Conservation (phyloP, 1,284 basidiomycete genomes). For the Filobasidium uniguttulatum region DNA sequence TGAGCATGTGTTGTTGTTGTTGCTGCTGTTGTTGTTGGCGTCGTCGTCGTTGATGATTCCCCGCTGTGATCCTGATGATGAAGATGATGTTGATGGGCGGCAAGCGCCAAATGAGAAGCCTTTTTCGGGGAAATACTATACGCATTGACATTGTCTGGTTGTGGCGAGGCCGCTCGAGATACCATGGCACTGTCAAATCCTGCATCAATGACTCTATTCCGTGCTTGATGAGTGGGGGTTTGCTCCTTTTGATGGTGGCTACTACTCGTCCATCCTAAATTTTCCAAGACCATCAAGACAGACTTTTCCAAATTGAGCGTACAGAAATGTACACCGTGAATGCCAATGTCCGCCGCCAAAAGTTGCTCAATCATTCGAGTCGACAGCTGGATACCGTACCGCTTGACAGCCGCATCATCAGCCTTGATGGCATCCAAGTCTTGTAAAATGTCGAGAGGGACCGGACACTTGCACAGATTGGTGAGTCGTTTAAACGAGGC, state of each 20-base stretch:
- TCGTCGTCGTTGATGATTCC: background rate
- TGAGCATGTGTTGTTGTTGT: background rate
- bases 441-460: slow-evolving; percentile 56
- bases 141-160: slow-evolving; percentile 4
- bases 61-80: background rate
- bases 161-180: slow-evolving; percentile 3
- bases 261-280: slow-evolving; percentile 48
- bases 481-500: slow-evolving; percentile 81
- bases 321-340: slow-evolving; percentile 84
- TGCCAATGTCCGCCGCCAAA: slow-evolving; percentile 41
- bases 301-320: slow-evolving; percentile 97
- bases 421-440: slow-evolving; percentile 66
- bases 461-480: slow-evolving; percentile 69
- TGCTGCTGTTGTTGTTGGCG: background rate
- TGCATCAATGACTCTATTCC: slow-evolving; percentile 7
- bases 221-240: background rate
- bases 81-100: slow-evolving; percentile 8
- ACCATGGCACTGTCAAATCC: slow-evolving; percentile 15
- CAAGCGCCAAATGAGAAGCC: slow-evolving; percentile 8
- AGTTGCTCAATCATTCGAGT: slow-evolving; percentile 54
- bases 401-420: slow-evolving; percentile 81
- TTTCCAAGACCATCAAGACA: slow-evolving; percentile 72
- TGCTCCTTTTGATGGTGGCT: background rate
- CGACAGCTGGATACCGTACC: slow-evolving; percentile 68
- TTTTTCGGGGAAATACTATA: slow-evolving; percentile 7